Evolutionary conservation across 768 basidiomycete species (phyloP), one percentile per base, ranked within the genome.

Genomic region (Cyclocybe cylindracea): DNA sequence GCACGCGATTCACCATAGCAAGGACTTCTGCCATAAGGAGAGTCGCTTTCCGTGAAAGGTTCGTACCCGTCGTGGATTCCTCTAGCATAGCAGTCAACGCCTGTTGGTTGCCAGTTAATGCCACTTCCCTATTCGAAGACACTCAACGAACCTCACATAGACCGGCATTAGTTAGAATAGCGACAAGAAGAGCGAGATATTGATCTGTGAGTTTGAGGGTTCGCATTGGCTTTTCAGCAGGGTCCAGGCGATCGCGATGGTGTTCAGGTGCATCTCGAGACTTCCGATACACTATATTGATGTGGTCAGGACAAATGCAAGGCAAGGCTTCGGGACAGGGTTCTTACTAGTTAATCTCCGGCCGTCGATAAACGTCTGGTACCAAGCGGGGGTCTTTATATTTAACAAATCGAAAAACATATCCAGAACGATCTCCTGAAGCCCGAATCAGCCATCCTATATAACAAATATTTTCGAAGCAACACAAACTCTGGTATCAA

Each of bases 401-500:
- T 94, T 91, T 14, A 99, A 73, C 13, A 95, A 77, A 54, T 92
- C 90, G 61, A 98, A 98, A 61, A 98, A 89, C 83, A 97, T 88
- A 59, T 98, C 93, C 46, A 98, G 74, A 34, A 98, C 77, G 31
- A 94, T 83, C 74, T 98, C 96, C 95, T 97, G 60, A 35, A 13
- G 42, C 31, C 40, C 40, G 14, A 2, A 33, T 32, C n/a, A 8
- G 1, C 10, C 18, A 39, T 8, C 8, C 29, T 36, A 3, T 7
- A 32, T 14, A 34, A n/a, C n/a, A 16, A 13, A 31, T 39, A 35
- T 5, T 11, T 9, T n/a, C 0, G 2, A 9, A 31, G 34, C 41
- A 9, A 50, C 39, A 16, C n/a, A 24, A 59, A 94, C 95, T 65
- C 94, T 77, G 43, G 90, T 87, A 42, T 92, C 87, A 24, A 92